Conservation (phyloP, 2,329 filamentous ascomycete genomes). For the Geosmithia morbida region DNA sequence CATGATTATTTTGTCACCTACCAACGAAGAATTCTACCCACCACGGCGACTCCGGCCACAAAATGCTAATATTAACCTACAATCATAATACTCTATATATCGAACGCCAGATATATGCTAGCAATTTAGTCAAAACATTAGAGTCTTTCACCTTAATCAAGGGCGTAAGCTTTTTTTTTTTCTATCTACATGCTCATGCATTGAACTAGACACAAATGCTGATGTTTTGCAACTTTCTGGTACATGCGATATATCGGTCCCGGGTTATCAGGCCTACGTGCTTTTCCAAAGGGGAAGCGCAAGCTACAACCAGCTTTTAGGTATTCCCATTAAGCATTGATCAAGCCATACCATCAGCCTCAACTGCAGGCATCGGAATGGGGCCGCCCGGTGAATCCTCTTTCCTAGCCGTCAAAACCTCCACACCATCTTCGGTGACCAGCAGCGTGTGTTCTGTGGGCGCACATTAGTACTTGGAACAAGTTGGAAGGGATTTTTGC, state of each 20-base stretch:
- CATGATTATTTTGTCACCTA: not conserved
- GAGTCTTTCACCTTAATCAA: not conserved
- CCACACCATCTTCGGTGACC: constrained; percentile 70
- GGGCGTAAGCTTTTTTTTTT: not conserved
- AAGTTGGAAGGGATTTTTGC: not conserved
- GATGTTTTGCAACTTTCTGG: not conserved
- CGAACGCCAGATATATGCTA: too few species aligned
- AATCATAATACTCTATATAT: not conserved
- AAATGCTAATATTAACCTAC: not conserved
- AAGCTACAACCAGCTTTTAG: too few species aligned
- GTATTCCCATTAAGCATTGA: not conserved
- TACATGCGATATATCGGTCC: not conserved
- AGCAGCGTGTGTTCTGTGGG: constrained; percentile 61
- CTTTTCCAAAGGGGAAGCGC: too few species aligned
- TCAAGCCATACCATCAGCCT: constrained; percentile 5
- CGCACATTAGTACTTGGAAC: not conserved
- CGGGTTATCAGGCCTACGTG: not conserved
- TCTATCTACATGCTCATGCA: not conserved
- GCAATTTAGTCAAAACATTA: too few species aligned
- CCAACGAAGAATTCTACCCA: not conserved
- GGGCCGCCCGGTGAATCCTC: constrained; percentile 64
- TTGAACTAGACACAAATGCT: not conserved
- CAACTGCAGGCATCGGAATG: constrained; percentile 36
- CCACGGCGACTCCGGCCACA: not conserved
- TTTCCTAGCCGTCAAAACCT: constrained; percentile 63